phyloP scores from a whole-genome alignment of 768 basidiomycete genomes.

The Lactifluus pinguis region DNA sequence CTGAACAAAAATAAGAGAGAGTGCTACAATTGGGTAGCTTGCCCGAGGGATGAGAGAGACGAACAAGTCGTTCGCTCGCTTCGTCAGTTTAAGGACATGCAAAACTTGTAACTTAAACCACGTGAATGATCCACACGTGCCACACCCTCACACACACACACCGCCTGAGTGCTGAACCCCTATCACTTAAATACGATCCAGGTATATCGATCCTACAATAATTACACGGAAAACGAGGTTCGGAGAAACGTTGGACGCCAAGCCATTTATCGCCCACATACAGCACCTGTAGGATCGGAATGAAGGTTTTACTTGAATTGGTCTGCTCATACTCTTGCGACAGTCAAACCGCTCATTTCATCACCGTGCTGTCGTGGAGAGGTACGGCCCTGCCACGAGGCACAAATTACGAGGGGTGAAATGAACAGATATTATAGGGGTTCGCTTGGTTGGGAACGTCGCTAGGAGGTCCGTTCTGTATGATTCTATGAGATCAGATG shows the following conservation, averaged over 20 bases:
- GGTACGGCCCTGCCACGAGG: conserved; percentile 71
- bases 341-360: neutral
- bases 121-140: conserved; percentile 7
- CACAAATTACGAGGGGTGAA: conserved; percentile 94
- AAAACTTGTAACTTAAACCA: neutral
- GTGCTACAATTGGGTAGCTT: neutral
- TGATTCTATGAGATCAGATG: conserved; percentile 5
- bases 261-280: neutral
- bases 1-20: neutral
- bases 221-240: neutral
- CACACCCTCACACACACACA: neutral
- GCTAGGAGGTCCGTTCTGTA: conserved; percentile 74
- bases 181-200: too few relatives aligned
- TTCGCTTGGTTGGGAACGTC: conserved; percentile 93
- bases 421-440: conserved; percentile 85
- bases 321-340: neutral
- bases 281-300: neutral
- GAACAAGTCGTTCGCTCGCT: too few relatives aligned
- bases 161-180: neutral
- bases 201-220: neutral
- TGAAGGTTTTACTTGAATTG: neutral
- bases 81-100: too few relatives aligned
- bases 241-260: neutral
- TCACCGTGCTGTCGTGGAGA: conserved; percentile 40
- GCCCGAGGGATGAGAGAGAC: neutral